Percentiles rank a stretch among this genome's conserved stretches.
phyloP scores from a whole-genome alignment of 352 stramenopile species.

The Elongisporangium prolatum region DNA sequence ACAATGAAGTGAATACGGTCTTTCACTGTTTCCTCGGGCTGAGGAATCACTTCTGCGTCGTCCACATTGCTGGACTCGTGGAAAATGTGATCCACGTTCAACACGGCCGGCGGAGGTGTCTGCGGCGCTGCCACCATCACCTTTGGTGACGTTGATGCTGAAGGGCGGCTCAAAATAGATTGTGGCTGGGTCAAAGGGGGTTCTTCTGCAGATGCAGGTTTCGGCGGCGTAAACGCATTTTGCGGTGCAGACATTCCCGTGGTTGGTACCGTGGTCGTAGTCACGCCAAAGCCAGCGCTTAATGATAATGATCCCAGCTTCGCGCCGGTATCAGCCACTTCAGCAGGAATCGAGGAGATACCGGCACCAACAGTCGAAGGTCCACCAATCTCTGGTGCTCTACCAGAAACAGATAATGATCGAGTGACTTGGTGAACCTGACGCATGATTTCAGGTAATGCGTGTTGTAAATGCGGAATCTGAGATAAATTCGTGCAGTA shows the following conservation, averaged over 20 bases:
- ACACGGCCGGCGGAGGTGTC: slow-evolving; percentile 36
- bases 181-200: slow-evolving; percentile 14
- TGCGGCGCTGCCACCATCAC: slow-evolving; percentile 32
- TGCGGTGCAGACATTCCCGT: neutral
- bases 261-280: neutral
- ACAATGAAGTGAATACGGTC: slow-evolving; percentile 99
- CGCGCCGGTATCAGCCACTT: neutral
- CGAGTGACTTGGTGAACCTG: slow-evolving; percentile 82
- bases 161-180: slow-evolving; percentile 38
- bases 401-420: slow-evolving; percentile 39
- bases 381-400: slow-evolving; percentile 13
- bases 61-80: slow-evolving; percentile 59
- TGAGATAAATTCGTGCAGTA: slow-evolving; percentile 98
- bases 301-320: slow-evolving; percentile 1
- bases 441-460: slow-evolving; percentile 90
- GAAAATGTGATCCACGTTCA: slow-evolving; percentile 85
- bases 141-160: slow-evolving; percentile 33
- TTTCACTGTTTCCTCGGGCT: slow-evolving; percentile 84
- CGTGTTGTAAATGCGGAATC: slow-evolving; percentile 95
- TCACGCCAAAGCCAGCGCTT: neutral
- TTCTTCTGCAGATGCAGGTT: slow-evolving; percentile 10
- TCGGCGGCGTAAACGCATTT: slow-evolving; percentile 13
- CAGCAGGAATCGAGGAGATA: slow-evolving; percentile 16
- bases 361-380: slow-evolving; percentile 16
- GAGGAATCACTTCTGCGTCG: slow-evolving; percentile 51